Percentiles rank a stretch among this genome's conserved stretches.
Evolutionary conservation across 1,139 yeast species (phyloP).

Genomic region (Magnusiomyces ingens): DNA sequence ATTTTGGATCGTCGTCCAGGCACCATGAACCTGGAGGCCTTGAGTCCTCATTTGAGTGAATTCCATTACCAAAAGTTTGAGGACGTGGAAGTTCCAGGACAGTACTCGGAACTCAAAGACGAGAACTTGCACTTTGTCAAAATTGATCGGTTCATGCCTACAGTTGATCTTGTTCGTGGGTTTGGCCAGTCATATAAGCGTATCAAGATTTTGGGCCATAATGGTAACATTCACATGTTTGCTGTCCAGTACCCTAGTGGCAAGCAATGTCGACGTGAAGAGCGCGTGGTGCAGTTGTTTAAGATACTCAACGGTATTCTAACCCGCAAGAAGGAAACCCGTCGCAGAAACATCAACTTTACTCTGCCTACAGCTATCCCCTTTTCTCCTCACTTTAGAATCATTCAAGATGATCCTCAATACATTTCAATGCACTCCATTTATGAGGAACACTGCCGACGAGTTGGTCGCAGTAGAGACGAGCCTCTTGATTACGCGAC

Average conservation of each 20-base stretch:
- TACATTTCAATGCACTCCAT: conserved; percentile 78
- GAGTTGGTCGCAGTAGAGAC: conserved; percentile 70
- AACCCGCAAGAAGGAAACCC: conserved; percentile 74
- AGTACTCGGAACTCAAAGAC: conserved; percentile 68
- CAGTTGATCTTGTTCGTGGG: conserved; percentile 82
- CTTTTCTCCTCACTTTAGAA: conserved; percentile 87
- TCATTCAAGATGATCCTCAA: conserved; percentile 75
- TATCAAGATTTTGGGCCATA: conserved; percentile 84
- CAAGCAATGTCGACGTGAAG: conserved; percentile 94
- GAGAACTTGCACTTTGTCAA: conserved; percentile 81
- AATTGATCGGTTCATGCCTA: conserved; percentile 87
- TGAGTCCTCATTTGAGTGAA: conserved; percentile 92
- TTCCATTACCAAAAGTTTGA: conserved; percentile 98
- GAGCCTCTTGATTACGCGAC: conserved; percentile 84
- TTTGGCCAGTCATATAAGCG: conserved; percentile 90
- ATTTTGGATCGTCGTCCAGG: conserved; percentile 73
- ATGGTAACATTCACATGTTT: conserved; percentile 85
- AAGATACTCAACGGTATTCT: conserved; percentile 79
- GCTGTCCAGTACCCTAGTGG: conserved; percentile 98
- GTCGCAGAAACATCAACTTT: conserved; percentile 78
- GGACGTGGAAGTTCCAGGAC: conserved; percentile 97
- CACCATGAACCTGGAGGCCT: conserved; percentile 73
- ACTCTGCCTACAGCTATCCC: conserved; percentile 92
- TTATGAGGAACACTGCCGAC: conserved; percentile 81
- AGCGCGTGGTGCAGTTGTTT: conserved; percentile 84